Evolutionary conservation across 108 stramenopile species (phyloP).

Genomic region (Pseudonitzschia delicatissima): DNA sequence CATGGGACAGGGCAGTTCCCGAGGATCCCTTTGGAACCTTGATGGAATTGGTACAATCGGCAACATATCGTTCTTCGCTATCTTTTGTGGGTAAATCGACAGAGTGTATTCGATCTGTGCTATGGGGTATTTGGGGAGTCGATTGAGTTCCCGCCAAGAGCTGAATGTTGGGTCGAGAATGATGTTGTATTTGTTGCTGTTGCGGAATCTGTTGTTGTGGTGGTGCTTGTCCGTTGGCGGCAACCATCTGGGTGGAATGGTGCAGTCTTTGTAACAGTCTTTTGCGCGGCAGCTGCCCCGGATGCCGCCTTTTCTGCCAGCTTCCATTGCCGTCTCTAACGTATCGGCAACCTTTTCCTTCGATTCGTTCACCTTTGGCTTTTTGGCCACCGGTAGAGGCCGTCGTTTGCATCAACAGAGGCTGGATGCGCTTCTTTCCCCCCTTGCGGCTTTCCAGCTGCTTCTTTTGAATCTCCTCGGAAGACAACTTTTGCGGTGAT

Average conservation of each 20-base stretch:
- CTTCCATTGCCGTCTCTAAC: constrained; percentile 54
- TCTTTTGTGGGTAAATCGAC: constrained; percentile 40
- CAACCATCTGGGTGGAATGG: neutral
- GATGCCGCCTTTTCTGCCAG: constrained; percentile 48
- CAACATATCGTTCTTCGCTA: constrained; percentile 29
- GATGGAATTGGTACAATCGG: constrained; percentile 67
- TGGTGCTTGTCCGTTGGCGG: neutral
- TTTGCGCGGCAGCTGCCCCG: constrained; percentile 23
- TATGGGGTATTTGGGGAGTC: constrained; percentile 55
- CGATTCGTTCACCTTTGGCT: neutral
- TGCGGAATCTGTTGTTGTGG: constrained; percentile 1
- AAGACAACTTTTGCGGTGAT: constrained; percentile 9
- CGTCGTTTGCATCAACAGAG: constrained; percentile 45
- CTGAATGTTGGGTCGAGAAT: constrained; percentile 1
- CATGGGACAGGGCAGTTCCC: constrained; percentile 44
- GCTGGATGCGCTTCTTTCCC: constrained; percentile 67
- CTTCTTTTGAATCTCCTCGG: constrained; percentile 15
- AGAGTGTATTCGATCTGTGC: constrained; percentile 55
- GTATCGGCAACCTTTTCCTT: constrained; percentile 42
- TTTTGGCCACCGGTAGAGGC: constrained; percentile 17
- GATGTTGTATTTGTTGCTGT: constrained; percentile 4
- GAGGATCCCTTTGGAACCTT: constrained; percentile 36
- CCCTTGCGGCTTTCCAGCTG: constrained; percentile 30
- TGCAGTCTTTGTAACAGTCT: neutral
- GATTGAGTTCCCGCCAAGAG: constrained; percentile 6